A percentile compares a stretch with the other conserved stretches of the same genome.
Evolutionary conservation across 192 early-diverging fungal species (phyloP).

Genomic region (Mycoemilia scoparia): DNA sequence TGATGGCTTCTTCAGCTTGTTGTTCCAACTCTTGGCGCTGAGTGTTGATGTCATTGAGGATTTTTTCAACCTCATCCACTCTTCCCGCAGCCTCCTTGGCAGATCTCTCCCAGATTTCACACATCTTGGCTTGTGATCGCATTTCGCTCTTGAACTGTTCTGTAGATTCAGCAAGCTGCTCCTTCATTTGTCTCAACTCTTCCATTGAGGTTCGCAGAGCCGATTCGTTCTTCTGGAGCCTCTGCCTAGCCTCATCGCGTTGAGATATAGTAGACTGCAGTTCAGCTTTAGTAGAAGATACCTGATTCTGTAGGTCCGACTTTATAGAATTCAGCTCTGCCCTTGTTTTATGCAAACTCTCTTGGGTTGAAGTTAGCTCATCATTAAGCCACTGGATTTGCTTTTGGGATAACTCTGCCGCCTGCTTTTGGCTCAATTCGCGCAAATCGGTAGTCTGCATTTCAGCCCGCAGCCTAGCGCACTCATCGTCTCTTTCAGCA

Average conservation of each 20-base stretch:
- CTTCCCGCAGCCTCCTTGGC: conserved; percentile 33
- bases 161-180: conserved; percentile 31
- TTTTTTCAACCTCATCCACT: conserved; percentile 32
- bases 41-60: conserved; percentile 26
- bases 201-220: conserved; percentile 34
- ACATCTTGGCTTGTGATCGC: conserved; percentile 41
- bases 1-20: conserved; percentile 15
- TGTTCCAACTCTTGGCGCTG: conserved; percentile 18
- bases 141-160: conserved; percentile 50
- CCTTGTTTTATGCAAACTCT: conserved; percentile 19
- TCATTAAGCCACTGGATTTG: conserved; percentile 45
- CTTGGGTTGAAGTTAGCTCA: conserved; percentile 34
- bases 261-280: conserved; percentile 33
- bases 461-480: conserved; percentile 16
- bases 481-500: conserved; percentile 6
- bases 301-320: no score
- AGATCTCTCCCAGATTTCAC: conserved; percentile 37
- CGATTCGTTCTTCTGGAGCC: conserved; percentile 17
- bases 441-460: conserved; percentile 16
- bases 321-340: no score
- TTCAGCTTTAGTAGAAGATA: conserved; percentile 15
- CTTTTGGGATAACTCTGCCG: conserved; percentile 34
- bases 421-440: conserved; percentile 35
- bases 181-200: conserved; percentile 26
- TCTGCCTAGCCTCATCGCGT: conserved; percentile 24